Base-by-base conservation (phyloP, 23 red algal genomes). In the Porphyridium purpureum region DNA sequence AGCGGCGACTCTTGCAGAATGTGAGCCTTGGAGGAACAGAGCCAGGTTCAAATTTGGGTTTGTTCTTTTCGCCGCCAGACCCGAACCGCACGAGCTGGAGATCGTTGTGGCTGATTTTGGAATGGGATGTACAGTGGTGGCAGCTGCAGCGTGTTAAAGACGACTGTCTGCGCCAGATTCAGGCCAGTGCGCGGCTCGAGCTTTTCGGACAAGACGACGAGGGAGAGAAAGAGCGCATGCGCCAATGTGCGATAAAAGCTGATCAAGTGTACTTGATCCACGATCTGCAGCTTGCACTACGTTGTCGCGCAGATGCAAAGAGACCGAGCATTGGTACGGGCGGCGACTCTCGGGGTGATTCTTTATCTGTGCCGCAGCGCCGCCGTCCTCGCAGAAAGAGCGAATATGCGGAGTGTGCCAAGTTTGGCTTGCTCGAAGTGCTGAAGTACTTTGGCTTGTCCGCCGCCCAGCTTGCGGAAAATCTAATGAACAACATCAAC, bases 1-100 rank as follows among this genome's bases (percentile, higher is more conserved):
- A 50, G 51, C 19, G 14, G 4, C 67, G 31, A 78, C 65, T 55
- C 67, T 61, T 8, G 5, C 59, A 2, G 6, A 17, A 11, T 58
- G 67, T 40, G 23, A 62, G 31, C 59, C 49, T 21, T 58, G 41
- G 33, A 31, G 15, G 22, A 22, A 47, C 29, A 35, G 38, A 25
- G 56, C 52, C 29, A 64, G 57, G n/a, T 66, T 66, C 50, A 61
- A 78, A 41, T 61, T 66, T 48, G 27, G 49, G 30, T 50, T 48
- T 27, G 72, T 59, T 28, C 59, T 78, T 0, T 35, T 52, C n/a
- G 29, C 52, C 21, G 72, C 59, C 11, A 66, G 59, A 59, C 47
- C 65, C 59, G 72, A 78, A 44, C 52, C 59, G 3, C 67, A 66
- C 49, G 72, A 66, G 30, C 55, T 88, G 81, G 81, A 62, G 35